Evolutionary conservation across 1,139 yeast genomes (phyloP), one percentile per base, ranked within the genome.

Genomic region (Debaryomyces sp.): DNA sequence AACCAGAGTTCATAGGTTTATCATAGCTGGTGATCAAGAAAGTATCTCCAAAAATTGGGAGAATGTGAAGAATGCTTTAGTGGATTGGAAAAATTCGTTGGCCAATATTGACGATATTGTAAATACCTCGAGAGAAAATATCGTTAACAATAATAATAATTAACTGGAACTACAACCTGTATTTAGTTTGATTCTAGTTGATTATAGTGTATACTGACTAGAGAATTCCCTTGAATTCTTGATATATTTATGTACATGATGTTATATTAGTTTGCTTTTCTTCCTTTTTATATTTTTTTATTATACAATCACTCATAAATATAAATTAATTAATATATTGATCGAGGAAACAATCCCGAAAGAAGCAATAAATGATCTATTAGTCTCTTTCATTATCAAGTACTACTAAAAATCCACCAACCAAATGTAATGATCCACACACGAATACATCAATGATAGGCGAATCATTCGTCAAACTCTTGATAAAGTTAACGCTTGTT

Each of bases 321-420:
- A 23, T 30, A 22, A 37, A 29, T 27, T 27, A 27, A 30, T 24
- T 27, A 23, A 37, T 32, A n/a, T 27, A 44, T 29, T 18, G 17
- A 37, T 13, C 30, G 32, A 38, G 27, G 27, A 23, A n/a, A 12
- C 30, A 12, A n/a, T 41, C 22, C 26, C 9, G 8, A 39, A 21
- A 22, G 34, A 24, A 27, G 27, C n/a, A n/a, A 15, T 9, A n/a
- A 17, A 32, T 8, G 12, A 8, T 17, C n/a, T 21, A 30, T 49
- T 59, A 69, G 49, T 69, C 73, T 51, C 59, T 69, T 45, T 73
- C 74, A 38, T 70, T 67, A 55, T 89, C 96, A 45, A 89, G 73
- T 6, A 92, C 97, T 2, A 91, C 94, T 44, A 94, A 72, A 50
- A 94, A 80, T 0, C 99, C 99, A 17, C 99, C 99, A 9, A 94